phyloP scores from a whole-genome alignment of 179 eudicot species.

The Silene noctiflora region DNA sequence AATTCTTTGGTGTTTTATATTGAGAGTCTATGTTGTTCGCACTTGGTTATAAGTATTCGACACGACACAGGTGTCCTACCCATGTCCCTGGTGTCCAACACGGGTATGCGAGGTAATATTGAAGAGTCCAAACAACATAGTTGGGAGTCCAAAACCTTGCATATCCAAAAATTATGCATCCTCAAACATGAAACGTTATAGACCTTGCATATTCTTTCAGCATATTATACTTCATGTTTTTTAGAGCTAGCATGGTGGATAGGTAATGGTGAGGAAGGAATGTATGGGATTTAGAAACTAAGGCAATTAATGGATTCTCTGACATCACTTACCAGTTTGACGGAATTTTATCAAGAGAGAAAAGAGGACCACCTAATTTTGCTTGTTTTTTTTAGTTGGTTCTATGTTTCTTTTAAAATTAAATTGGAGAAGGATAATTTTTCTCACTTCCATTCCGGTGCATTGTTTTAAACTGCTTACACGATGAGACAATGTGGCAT shows the following conservation, averaged over 20 bases:
- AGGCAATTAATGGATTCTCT: neutral
- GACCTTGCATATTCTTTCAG: too few species aligned
- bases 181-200: slow-evolving; percentile 2
- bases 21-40: too few species aligned
- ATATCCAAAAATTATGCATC: neutral
- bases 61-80: too few species aligned
- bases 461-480: neutral
- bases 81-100: too few species aligned
- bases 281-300: neutral
- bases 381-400: neutral
- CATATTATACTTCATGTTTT: neutral
- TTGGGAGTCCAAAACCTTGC: neutral
- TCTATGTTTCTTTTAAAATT: neutral
- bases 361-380: too few species aligned
- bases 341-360: too few species aligned
- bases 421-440: too few species aligned
- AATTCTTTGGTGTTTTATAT: too few species aligned
- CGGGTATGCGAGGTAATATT: too few species aligned
- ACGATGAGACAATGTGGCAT: neutral
- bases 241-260: neutral
- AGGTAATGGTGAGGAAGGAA: neutral
- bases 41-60: too few species aligned
- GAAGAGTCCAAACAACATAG: too few species aligned
- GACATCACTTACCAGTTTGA: neutral
- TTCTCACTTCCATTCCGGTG: neutral